These are phyloP conservation scores for Aspergillus candidus DNA, from an alignment of 2,329 filamentous ascomycete genomes.

Conservation along the genomic window DNA sequence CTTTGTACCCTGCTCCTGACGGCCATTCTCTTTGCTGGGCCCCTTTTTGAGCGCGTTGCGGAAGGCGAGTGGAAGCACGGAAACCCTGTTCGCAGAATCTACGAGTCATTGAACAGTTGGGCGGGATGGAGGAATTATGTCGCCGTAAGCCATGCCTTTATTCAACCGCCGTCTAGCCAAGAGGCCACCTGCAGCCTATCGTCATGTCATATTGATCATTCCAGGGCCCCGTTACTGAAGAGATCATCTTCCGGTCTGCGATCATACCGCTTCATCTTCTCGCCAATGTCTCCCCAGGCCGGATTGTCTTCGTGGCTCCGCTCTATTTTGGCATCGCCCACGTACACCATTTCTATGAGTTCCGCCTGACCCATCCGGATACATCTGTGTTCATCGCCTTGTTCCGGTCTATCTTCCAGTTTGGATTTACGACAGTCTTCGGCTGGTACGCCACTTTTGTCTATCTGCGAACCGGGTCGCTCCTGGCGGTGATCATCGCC, in stretches of 20 bases:
- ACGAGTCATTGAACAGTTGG: conserved; percentile 64
- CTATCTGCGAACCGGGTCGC: conserved; percentile 75
- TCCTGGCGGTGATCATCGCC: conserved; percentile 67
- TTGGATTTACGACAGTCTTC: conserved; percentile 86
- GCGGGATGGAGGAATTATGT: conserved; percentile 81
- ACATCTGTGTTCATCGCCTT: conserved; percentile 59
- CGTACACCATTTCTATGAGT: conserved; percentile 94
- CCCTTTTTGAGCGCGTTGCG: conserved; percentile 72
- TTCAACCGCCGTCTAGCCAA: background rate
- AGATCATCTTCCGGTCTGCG: conserved; percentile 85
- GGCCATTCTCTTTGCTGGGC: conserved; percentile 71
- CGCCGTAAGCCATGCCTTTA: conserved; percentile 54
- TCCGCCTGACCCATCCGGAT: conserved; percentile 70
- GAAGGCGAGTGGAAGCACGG: conserved; percentile 65
- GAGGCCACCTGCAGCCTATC: no score
- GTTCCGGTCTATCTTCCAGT: conserved; percentile 71
- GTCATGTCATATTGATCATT: no score
- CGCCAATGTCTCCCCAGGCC: conserved; percentile 51
- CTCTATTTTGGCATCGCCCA: conserved; percentile 91
- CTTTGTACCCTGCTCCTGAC: conserved; percentile 63
- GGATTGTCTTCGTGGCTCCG: conserved; percentile 73
- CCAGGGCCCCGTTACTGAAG: conserved; percentile 82
- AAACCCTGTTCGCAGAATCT: conserved; percentile 51
- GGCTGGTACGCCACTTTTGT: conserved; percentile 89
- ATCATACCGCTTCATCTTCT: conserved; percentile 77